phyloP scores from a whole-genome alignment of 345 rosid genomes.

The Lepidium sativum region DNA sequence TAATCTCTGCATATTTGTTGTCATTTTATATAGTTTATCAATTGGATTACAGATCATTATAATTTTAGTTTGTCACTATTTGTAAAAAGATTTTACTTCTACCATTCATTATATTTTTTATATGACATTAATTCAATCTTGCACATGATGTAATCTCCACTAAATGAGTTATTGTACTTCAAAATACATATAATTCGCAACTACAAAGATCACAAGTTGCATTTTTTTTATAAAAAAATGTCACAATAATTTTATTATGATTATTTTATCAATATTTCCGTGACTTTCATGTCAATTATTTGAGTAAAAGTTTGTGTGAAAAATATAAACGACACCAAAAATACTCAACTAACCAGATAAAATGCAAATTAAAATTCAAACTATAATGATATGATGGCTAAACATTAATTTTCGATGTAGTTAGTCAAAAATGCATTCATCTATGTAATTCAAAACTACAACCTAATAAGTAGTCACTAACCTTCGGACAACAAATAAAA shows the following conservation, averaged over 20 bases:
- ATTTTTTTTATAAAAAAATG: too few species aligned
- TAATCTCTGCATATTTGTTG: not conserved
- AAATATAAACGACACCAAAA: not conserved
- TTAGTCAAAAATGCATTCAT: not conserved
- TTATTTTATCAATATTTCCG: not conserved
- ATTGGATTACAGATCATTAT: not conserved
- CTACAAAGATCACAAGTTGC: not conserved
- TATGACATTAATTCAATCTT: not conserved
- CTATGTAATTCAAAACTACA: not conserved
- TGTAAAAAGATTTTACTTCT: not conserved
- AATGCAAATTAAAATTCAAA: not conserved
- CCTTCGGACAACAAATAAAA: not conserved
- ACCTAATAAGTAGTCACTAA: not conserved
- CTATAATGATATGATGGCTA: not conserved
- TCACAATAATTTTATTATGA: not conserved
- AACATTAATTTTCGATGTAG: not conserved
- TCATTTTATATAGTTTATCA: not conserved
- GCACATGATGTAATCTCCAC: constrained; percentile 11
- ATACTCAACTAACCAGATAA: not conserved
- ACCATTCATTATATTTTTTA: not conserved
- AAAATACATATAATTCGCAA: not conserved
- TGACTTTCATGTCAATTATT: not conserved
- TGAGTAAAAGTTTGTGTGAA: not conserved
- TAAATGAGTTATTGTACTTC: not conserved
- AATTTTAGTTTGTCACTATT: not conserved